Conservation (phyloP, 176 grass and related monocot genomes). For the Tillandsia fasciculata region DNA sequence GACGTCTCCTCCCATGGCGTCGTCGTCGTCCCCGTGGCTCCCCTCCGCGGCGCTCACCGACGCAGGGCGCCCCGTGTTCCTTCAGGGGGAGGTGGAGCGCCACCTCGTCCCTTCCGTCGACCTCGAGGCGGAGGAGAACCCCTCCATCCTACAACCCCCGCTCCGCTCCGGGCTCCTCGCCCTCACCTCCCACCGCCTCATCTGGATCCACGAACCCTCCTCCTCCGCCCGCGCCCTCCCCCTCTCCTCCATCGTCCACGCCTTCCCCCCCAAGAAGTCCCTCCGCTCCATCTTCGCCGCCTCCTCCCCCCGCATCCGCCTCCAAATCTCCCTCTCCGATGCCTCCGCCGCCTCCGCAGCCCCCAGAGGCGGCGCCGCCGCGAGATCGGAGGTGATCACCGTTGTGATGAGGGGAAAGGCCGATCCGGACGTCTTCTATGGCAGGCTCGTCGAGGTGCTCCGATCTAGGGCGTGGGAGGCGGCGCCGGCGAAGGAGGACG, state of each 20-base stretch:
- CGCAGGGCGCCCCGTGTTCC: conserved; percentile 62
- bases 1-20: conserved; percentile 27
- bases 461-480: conserved; percentile 65
- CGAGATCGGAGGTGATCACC: conserved; percentile 56
- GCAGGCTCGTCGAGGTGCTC: conserved; percentile 75
- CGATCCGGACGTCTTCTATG: conserved; percentile 76
- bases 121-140: conserved; percentile 61
- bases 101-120: conserved; percentile 66
- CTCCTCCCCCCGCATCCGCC: conserved; percentile 41
- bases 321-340: conserved; percentile 53
- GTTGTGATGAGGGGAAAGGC: conserved; percentile 68
- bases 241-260: conserved; percentile 52
- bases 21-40: conserved; percentile 21
- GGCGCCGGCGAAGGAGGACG: conserved; percentile 15
- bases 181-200: conserved; percentile 78
- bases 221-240: conserved; percentile 48
- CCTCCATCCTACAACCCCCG: conserved; percentile 18
- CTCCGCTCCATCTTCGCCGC: conserved; percentile 34
- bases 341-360: conserved; percentile 1
- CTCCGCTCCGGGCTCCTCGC: conserved; percentile 70
- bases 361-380: conserved; percentile 10
- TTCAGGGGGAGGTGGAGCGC: conserved; percentile 63
- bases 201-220: conserved; percentile 78
- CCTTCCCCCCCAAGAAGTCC: conserved; percentile 50
- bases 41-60: conserved; percentile 54